Evolutionary conservation across 495 filamentous ascomycete species (phyloP), one percentile per base, ranked within the genome.

Genomic region (Aspergillus taichungensis): DNA sequence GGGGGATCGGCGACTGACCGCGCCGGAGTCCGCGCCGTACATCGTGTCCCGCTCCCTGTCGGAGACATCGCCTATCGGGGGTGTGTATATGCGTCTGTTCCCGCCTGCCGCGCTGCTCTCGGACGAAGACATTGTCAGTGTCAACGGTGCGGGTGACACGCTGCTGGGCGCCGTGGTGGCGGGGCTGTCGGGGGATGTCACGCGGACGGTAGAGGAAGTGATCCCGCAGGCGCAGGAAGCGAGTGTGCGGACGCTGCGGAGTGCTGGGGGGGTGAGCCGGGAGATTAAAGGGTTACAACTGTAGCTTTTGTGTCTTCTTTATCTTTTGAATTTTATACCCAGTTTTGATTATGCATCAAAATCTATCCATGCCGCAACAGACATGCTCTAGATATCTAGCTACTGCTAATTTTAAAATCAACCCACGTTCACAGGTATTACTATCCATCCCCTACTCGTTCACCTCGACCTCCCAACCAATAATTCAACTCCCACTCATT

Each of bases 61-160:
- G 12, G 71, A 72, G 13, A 72, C 73, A 3, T 73, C 71, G 13
- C 53, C 68, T 0, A 69, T 94, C 5, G 87, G 84, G 5, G 89
- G 88, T 0, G 75, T 95, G 12, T 94, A 94, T 53, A 86, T 96
- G 80, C 71, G 86, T 33, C 60, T 90, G 14, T 92, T 88, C 62
- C 76, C 83, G 0, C 70, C 84, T 10, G 74, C 73, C 3, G 80
- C 85, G 63, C 58, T 66, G n/a, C 67, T 95, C 1, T 41, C 50
- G 8, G 52, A 65, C 0, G 61, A 74, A 11, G 77, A 88, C 28
- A 71, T 94, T 5, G 81, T 91, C 9, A 91, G 85, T 50, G 92
- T 96, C 9, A 98, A 96, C 59, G 92, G 90, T 0, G 89, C 88
- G 0, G 92, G 92, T 5, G 92, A 98, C 66, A 97, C 92, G 0